phyloP scores from a whole-genome alignment of 331 rosid genomes.

The Arachis monticola region DNA sequence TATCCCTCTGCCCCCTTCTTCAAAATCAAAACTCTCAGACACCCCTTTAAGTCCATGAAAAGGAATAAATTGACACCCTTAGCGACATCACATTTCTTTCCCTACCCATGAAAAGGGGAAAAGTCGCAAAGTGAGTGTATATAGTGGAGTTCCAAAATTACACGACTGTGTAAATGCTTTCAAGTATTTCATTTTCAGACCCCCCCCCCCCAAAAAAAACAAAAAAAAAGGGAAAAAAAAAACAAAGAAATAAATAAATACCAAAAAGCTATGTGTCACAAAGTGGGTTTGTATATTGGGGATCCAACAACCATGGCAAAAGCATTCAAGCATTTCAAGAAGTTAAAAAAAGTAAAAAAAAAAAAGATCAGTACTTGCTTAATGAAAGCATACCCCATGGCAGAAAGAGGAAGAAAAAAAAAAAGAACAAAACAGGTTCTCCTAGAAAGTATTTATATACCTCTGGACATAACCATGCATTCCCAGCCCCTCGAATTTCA shows the following conservation, averaged over 20 bases:
- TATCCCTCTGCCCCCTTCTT: no score
- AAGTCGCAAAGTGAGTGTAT: no score
- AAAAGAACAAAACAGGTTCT: not conserved
- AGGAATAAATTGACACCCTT: slow-evolving; percentile 6
- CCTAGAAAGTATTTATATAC: slow-evolving; percentile 47
- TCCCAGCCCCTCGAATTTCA: slow-evolving; percentile 99
- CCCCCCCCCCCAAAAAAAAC: not conserved
- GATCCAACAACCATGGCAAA: no score
- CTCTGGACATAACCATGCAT: slow-evolving; percentile 97
- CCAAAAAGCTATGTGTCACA: no score
- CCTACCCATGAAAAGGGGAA: not conserved
- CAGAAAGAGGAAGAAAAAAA: not conserved
- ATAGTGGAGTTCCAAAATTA: not conserved
- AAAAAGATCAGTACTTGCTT: not conserved
- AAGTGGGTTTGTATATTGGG: no score
- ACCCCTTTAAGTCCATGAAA: slow-evolving; percentile 7
- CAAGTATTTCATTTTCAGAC: slow-evolving; percentile 6
- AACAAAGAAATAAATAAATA: no score
- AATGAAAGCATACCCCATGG: slow-evolving; percentile 29
- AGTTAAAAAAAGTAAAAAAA: not conserved
- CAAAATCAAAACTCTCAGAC: no score
- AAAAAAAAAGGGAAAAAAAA: not conserved
- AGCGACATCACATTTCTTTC: slow-evolving; percentile 11
- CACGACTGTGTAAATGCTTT: not conserved
- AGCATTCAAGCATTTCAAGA: no score